These are phyloP conservation scores for Silene latifolia DNA, from an alignment of 148 eudicot species.

Conservation along the genomic window DNA sequence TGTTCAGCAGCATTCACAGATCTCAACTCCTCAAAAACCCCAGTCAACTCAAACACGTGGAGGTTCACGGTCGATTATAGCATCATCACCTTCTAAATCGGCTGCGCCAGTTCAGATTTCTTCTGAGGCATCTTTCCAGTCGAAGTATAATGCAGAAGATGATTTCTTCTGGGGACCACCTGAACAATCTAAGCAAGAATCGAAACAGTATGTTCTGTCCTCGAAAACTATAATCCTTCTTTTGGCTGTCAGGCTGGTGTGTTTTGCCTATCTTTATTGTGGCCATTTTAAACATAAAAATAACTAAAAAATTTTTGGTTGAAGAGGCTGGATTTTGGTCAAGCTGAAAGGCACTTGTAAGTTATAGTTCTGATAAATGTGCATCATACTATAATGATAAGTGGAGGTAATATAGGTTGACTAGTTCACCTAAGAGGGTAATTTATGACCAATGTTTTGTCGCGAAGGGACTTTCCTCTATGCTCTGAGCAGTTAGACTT, in stretches of 20 bases:
- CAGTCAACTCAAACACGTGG: constrained; percentile 44
- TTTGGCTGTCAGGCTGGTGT: not conserved
- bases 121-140: constrained; percentile 43
- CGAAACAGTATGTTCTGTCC: constrained; percentile 49
- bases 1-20: constrained; percentile 31
- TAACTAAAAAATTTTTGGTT: not conserved
- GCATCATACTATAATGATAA: too few relatives aligned
- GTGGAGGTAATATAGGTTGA: not conserved
- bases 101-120: constrained; percentile 45
- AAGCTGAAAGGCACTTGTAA: not conserved
- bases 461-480: not conserved
- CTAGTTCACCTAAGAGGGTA: not conserved
- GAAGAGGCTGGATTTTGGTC: not conserved
- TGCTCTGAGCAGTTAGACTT: not conserved
- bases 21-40: constrained; percentile 53
- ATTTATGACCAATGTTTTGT: not conserved
- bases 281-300: not conserved
- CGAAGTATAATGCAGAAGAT: constrained; percentile 71
- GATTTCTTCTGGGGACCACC: constrained; percentile 97
- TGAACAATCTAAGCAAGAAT: constrained; percentile 72
- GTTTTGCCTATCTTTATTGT: not conserved
- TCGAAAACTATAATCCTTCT: not conserved
- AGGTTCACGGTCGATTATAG: constrained; percentile 48
- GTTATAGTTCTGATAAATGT: not conserved
- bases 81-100: constrained; percentile 54